Percentiles rank a stretch among this genome's conserved stretches.
Conservation (phyloP, 2,329 filamentous ascomycete species). For the Cladophialophora exuberans region DNA sequence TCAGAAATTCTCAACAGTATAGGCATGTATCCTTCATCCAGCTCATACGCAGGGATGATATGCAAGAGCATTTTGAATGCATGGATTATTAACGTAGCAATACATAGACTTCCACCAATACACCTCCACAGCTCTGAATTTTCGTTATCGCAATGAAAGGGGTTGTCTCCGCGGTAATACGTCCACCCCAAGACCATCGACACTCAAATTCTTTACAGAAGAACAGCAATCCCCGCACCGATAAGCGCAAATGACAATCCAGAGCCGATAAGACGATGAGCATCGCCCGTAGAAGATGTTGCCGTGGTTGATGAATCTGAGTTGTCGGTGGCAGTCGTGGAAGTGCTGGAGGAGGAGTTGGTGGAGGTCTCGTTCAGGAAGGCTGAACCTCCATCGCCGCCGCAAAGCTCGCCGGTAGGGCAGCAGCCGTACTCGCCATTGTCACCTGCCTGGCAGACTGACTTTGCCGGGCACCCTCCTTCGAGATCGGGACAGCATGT, state of each 20-base stretch:
- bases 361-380: constrained; percentile 15
- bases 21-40: no score
- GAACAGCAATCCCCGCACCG: constrained; percentile 13
- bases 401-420: constrained; percentile 23
- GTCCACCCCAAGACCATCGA: no score
- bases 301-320: constrained; percentile 7
- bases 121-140: no score
- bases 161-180: no score
- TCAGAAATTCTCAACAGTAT: no score
- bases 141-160: no score
- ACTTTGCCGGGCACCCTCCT: constrained; percentile 26
- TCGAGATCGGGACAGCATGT: constrained; percentile 32
- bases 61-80: no score
- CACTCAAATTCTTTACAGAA: constrained; percentile 7
- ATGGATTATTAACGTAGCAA: no score
- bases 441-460: constrained; percentile 26
- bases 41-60: no score
- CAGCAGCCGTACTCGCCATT: constrained; percentile 32
- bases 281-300: constrained; percentile 10
- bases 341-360: not conserved
- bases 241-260: constrained; percentile 5
- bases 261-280: constrained; percentile 8
- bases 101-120: no score
- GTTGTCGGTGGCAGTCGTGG: not conserved
- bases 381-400: constrained; percentile 27